Base-by-base conservation (phyloP, 345 rosid genomes). In the Cardamine chenopodiifolia region DNA sequence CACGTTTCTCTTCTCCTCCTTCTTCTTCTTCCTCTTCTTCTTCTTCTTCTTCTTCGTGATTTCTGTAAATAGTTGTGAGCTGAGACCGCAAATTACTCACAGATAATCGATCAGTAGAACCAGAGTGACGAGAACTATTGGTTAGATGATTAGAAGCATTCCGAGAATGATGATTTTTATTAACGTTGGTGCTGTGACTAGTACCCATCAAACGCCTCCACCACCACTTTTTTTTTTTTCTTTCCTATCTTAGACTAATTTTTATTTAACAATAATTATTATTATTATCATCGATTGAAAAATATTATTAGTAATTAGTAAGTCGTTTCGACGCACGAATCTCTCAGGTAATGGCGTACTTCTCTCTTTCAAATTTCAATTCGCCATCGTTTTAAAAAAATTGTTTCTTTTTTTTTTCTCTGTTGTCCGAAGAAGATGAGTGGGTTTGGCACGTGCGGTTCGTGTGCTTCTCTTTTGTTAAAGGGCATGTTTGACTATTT, bases 191-290 rank as follows among this genome's bases (percentile, higher is more conserved):
- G 71, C 78, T 78, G 62, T 78, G 78, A 67, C 66, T 73, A 34
- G 54, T 71, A 68, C 81, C 81, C 81, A 78, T 72, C 69, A 78
- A 78, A 72, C 77, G 72, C 80, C 71, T 77, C 81, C 73, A 39
- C 81, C 81, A 71, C 81, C 73, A 66, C 77, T 48, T 7, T 48
- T 42, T 23, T 55, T n/a, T 54, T 42, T n/a, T 40, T 23, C 10
- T 18, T 54, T 44, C 6, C 18, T 65, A 54, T 39, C 47, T 32
- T 53, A 32, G 23, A 29, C 47, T 42, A 57, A 57, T 29, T 34
- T 45, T 23, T 2, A 47, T 32, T 29, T 15, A 35, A 17, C 20
- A 45, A 44, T 13, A 50, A 34, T 45, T 3, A 74, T 66, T 32
- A 66, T 74, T 10, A 18, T 47, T 52, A 52, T 52, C 31, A 52